phyloP scores from a whole-genome alignment of 2,329 filamentous ascomycete genomes.

The Monilinia polystroma region DNA sequence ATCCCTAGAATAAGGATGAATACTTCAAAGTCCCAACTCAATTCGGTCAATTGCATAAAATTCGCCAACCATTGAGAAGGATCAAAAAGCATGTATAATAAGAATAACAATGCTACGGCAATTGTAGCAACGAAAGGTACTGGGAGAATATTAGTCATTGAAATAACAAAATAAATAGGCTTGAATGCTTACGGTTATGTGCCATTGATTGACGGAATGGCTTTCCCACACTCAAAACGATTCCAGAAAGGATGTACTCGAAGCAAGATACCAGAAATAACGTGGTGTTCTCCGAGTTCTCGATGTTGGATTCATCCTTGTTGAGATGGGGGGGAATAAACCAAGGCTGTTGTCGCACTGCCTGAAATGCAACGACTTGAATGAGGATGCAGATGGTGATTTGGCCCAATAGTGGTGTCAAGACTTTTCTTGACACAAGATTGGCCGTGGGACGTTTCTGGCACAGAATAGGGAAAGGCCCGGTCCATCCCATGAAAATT shows the following conservation, averaged over 20 bases:
- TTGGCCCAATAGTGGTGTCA: constrained; percentile 85
- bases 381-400: constrained; percentile 77
- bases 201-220: constrained; percentile 82
- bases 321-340: constrained; percentile 78
- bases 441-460: constrained; percentile 88
- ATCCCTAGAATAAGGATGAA: constrained; percentile 71
- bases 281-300: constrained; percentile 90
- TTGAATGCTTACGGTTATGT: constrained; percentile 66
- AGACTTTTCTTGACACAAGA: constrained; percentile 86
- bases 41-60: constrained; percentile 82
- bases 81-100: constrained; percentile 76
- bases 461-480: constrained; percentile 72
- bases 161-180: background rate
- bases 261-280: constrained; percentile 90
- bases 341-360: constrained; percentile 79
- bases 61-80: constrained; percentile 67
- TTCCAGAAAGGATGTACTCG: constrained; percentile 87
- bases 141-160: constrained; percentile 41
- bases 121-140: constrained; percentile 85
- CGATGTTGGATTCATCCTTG: constrained; percentile 76
- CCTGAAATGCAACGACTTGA: constrained; percentile 71
- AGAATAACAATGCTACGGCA: constrained; percentile 62
- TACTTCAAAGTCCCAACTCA: constrained; percentile 69
- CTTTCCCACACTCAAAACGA: constrained; percentile 86
- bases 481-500: constrained; percentile 98